These are phyloP conservation scores for Dacryopinax primogenitus DNA, from an alignment of 768 basidiomycete genomes.

Conservation along the genomic window DNA sequence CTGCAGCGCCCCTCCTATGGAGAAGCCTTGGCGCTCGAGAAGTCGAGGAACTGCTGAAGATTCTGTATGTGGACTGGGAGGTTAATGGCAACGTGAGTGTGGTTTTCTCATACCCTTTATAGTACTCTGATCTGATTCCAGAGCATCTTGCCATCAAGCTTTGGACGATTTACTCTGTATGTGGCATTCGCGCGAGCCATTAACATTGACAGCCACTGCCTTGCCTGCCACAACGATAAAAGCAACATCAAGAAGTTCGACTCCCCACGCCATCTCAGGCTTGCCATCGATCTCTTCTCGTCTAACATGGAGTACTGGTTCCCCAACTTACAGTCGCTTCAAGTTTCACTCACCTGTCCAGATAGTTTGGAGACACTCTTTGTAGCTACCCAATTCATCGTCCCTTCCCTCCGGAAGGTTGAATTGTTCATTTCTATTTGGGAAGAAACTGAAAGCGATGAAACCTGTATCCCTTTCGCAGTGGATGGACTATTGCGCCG, in stretches of 20 bases:
- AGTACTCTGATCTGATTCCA: neutral
- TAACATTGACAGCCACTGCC: neutral
- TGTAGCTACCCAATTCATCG: neutral
- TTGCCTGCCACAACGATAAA: neutral
- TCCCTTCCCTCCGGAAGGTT: neutral
- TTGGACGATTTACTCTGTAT: neutral
- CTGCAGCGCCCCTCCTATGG: neutral
- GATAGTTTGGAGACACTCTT: neutral
- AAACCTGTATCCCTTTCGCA: neutral
- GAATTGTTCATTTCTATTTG: neutral
- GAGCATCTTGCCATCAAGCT: neutral
- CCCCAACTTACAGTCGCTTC: neutral
- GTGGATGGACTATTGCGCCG: neutral
- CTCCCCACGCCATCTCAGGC: neutral
- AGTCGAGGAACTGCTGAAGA: neutral
- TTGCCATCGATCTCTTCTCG: neutral
- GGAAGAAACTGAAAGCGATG: neutral
- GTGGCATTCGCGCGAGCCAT: neutral
- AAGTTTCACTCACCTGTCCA: neutral
- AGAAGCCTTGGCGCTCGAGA: neutral
- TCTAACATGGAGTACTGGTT: neutral
- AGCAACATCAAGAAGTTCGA: neutral
- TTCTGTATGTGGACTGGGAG: neutral
- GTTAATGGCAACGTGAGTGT: neutral
- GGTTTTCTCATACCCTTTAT: neutral